Conservation (phyloP, 345 rosid genomes). For the Boechera divaricarpa region DNA sequence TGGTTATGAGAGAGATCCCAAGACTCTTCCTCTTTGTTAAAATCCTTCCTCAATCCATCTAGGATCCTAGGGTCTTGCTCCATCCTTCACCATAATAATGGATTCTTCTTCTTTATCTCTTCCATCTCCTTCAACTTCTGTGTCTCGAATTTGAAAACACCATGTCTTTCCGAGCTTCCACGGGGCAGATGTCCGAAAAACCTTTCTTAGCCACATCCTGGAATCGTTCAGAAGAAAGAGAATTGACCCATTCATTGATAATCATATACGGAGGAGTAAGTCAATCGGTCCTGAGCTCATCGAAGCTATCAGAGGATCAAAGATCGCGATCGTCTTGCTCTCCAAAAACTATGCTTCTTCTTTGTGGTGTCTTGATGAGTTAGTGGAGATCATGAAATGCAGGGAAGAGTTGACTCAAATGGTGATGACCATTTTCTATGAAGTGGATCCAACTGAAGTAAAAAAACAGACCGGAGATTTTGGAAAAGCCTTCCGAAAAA, state of each 20-base stretch:
- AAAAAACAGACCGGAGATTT: not conserved
- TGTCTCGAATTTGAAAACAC: not conserved
- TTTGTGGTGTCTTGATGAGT: not conserved
- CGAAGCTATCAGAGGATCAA: constrained; percentile 12
- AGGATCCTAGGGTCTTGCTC: no score
- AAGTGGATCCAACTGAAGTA: not conserved
- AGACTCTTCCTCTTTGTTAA: no score
- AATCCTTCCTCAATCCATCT: no score
- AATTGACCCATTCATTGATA: not conserved
- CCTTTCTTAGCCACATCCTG: not conserved
- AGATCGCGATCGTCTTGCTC: not conserved
- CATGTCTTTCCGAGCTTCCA: constrained; percentile 14
- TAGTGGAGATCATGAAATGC: not conserved
- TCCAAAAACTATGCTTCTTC: not conserved
- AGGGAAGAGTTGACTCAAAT: not conserved
- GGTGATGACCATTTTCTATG: constrained; percentile 10
- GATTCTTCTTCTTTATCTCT: not conserved
- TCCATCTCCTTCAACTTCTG: not conserved
- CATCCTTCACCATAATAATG: no score
- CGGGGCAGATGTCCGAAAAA: not conserved
- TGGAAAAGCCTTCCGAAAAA: not conserved
- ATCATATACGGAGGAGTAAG: not conserved
- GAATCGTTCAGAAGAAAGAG: not conserved
- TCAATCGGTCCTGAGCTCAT: not conserved
- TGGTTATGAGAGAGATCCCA: no score